These are phyloP conservation scores for Eimeria zaria DNA, from an alignment of 169 alveolate genomes.

Conservation along the genomic window DNA sequence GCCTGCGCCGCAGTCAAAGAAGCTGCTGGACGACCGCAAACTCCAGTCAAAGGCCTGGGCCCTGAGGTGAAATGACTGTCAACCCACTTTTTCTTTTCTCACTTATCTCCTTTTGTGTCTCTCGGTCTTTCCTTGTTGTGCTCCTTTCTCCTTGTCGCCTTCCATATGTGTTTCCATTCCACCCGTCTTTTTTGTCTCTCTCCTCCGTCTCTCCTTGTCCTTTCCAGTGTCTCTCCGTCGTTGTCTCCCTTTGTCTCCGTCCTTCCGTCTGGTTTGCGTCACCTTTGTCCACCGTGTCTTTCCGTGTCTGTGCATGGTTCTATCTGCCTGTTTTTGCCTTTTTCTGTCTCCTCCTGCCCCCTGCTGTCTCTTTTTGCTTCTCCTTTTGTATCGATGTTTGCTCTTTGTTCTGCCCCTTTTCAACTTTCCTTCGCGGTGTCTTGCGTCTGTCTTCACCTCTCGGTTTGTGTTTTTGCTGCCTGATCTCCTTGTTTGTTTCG, in stretches of 20 bases:
- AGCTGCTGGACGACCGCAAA: slow-evolving; percentile 88
- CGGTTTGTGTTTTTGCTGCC: no score
- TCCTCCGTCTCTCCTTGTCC: neutral
- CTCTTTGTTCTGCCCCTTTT: neutral
- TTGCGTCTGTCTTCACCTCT: neutral
- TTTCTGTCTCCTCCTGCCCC: neutral
- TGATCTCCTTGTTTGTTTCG: no score
- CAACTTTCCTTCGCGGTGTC: neutral
- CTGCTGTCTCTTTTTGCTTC: neutral
- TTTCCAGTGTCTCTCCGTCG: neutral
- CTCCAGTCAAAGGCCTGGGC: slow-evolving; percentile 91
- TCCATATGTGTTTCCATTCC: no score
- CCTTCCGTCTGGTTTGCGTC: neutral
- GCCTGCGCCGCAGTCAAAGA: slow-evolving; percentile 90
- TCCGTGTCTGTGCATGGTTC: neutral
- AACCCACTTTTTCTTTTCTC: neutral
- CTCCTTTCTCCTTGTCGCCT: no score
- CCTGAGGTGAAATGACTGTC: slow-evolving; percentile 76
- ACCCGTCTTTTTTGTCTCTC: no score
- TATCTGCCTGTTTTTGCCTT: neutral
- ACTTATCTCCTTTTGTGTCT: no score
- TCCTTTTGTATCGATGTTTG: neutral
- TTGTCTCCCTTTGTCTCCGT: neutral
- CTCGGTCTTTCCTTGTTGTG: no score
- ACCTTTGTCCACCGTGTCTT: neutral